phyloP scores from a whole-genome alignment of 768 basidiomycete genomes.

The Xerocomus spinulosus region DNA sequence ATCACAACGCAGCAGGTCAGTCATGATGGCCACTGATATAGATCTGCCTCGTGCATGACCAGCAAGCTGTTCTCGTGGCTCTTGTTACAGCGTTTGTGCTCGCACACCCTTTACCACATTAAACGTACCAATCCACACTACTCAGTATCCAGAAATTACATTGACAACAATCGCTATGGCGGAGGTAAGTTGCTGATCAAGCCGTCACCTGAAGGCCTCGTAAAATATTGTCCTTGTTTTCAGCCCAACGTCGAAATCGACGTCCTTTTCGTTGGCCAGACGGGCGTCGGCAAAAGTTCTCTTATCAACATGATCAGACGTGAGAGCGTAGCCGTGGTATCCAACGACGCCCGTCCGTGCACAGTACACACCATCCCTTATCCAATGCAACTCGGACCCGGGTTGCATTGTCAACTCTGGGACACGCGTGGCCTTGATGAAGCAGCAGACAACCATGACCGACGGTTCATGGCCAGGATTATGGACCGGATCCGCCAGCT shows the following conservation, averaged over 20 bases:
- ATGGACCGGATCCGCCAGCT: slow-evolving; percentile 10
- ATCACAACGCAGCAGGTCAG: slow-evolving; percentile 6
- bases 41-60: slow-evolving; percentile 22
- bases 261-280: slow-evolving; percentile 22
- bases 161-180: slow-evolving; percentile 8
- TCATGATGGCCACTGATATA: slow-evolving; percentile 19
- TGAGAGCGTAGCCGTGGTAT: slow-evolving; percentile 11
- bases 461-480: slow-evolving; percentile 6
- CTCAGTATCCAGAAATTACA: background rate
- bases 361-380: slow-evolving; percentile 12
- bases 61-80: background rate
- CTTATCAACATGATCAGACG: slow-evolving; percentile 24
- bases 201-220: background rate
- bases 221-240: slow-evolving; percentile 2
- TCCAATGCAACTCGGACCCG: background rate
- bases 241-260: slow-evolving; percentile 12
- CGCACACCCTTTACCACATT: slow-evolving; percentile 5
- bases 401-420: slow-evolving; percentile 18
- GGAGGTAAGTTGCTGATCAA: slow-evolving; percentile 8
- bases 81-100: background rate
- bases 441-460: slow-evolving; percentile 8
- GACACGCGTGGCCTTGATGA: slow-evolving; percentile 26
- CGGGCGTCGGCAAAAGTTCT: slow-evolving; percentile 25
- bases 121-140: background rate
- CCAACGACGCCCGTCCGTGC: slow-evolving; percentile 17